These are phyloP conservation scores for Hirsutella thompsonii DNA, from an alignment of 2,329 filamentous ascomycete genomes.

Conservation along the genomic window DNA sequence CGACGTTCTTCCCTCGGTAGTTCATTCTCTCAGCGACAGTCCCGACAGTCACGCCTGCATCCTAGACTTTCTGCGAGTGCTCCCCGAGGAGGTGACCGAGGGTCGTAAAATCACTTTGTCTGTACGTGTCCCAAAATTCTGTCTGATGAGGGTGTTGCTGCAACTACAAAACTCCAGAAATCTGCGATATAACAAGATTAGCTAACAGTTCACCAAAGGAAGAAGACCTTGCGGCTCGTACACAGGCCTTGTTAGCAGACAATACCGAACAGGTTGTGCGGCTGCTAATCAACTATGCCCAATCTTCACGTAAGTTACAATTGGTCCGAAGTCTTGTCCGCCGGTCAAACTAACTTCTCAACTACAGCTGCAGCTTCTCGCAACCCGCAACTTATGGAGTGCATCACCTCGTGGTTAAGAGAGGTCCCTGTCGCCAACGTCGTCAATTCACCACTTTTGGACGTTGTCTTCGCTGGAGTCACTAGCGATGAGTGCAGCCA, in stretches of 20 bases:
- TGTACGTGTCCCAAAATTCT: slow-evolving; percentile 58
- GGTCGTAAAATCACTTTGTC: slow-evolving; percentile 98
- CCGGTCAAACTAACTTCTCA: not conserved
- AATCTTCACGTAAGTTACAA: slow-evolving; percentile 64
- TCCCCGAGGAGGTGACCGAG: slow-evolving; percentile 97
- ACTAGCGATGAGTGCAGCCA: slow-evolving; percentile 68
- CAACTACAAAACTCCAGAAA: no score
- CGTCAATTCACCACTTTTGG: slow-evolving; percentile 73
- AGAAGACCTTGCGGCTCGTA: slow-evolving; percentile 82
- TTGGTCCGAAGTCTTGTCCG: not conserved
- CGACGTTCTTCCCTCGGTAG: slow-evolving; percentile 74
- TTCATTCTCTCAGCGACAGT: slow-evolving; percentile 63
- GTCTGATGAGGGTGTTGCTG: slow-evolving; percentile 26
- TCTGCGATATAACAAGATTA: no score
- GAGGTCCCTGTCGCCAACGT: slow-evolving; percentile 79
- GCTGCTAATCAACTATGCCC: slow-evolving; percentile 79
- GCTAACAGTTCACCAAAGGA: slow-evolving; percentile 54
- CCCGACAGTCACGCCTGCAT: slow-evolving; percentile 74
- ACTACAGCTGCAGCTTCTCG: slow-evolving; percentile 56
- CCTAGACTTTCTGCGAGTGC: slow-evolving; percentile 89
- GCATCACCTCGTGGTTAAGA: slow-evolving; percentile 90
- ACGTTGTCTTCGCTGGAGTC: slow-evolving; percentile 67
- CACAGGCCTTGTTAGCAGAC: slow-evolving; percentile 77
- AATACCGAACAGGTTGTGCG: slow-evolving; percentile 81
- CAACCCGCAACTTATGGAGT: slow-evolving; percentile 86